phyloP scores from a whole-genome alignment of 1,284 basidiomycete genomes.

The Apiotrichum laibachii region DNA sequence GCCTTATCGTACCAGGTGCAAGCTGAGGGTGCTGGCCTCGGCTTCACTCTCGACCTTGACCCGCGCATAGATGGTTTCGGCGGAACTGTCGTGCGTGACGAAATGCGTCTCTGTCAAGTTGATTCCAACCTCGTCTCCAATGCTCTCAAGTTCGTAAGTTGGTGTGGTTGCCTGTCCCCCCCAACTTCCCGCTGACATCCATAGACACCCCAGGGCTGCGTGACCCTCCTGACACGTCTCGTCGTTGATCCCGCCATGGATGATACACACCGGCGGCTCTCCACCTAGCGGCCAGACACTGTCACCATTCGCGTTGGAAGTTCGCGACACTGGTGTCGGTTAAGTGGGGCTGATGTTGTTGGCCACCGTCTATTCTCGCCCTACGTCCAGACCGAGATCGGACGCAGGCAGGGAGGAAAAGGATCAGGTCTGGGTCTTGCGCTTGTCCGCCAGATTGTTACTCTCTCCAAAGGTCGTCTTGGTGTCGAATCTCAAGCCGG shows the following conservation, averaged over 20 bases:
- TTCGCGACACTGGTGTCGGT: slow-evolving; percentile 74
- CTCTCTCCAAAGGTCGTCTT: slow-evolving; percentile 72
- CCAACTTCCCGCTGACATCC: background rate
- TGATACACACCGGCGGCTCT: too few species aligned
- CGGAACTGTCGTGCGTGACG: slow-evolving; percentile 54
- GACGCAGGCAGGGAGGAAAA: slow-evolving; percentile 78
- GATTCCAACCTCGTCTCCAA: slow-evolving; percentile 55
- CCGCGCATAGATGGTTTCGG: slow-evolving; percentile 65
- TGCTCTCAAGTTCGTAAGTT: slow-evolving; percentile 57
- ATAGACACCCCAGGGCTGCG: background rate
- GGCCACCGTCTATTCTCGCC: slow-evolving; percentile 54
- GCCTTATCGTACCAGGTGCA: slow-evolving; percentile 72
- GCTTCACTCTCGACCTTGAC: slow-evolving; percentile 69
- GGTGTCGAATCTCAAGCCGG: slow-evolving; percentile 55
- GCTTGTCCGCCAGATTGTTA: slow-evolving; percentile 84
- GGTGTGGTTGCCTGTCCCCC: too few species aligned
- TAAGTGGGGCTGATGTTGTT: slow-evolving; percentile 66
- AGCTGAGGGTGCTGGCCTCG: slow-evolving; percentile 62
- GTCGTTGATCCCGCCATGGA: too few species aligned
- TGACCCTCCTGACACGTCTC: too few species aligned
- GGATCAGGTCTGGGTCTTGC: slow-evolving; percentile 82
- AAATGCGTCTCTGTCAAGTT: slow-evolving; percentile 72
- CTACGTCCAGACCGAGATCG: slow-evolving; percentile 56
- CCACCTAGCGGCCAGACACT: background rate
- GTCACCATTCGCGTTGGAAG: slow-evolving; percentile 70